Conservation (phyloP, 441 rosid species). For the Adansonia grandidieri region DNA sequence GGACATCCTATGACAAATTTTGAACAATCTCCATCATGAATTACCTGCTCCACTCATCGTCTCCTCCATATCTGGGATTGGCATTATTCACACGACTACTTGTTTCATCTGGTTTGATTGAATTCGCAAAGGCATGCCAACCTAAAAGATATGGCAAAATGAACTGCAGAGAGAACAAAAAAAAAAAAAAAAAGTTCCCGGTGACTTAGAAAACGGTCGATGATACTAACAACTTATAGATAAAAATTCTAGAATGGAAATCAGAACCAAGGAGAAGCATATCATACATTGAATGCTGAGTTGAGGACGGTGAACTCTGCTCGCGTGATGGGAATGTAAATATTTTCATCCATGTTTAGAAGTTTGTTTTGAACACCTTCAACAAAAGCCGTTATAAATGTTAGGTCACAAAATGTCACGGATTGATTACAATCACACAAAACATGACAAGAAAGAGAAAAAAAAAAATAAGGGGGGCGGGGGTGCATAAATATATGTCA, state of each 20-base stretch:
- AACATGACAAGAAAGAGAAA: not conserved
- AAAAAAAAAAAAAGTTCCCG: not conserved
- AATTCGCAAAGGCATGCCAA: constrained; percentile 73
- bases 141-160: constrained; percentile 86
- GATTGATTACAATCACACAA: constrained; percentile 14
- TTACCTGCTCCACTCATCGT: constrained; percentile 82
- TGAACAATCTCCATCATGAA: not conserved
- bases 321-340: constrained; percentile 78
- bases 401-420: constrained; percentile 22
- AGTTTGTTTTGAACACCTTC: constrained; percentile 90
- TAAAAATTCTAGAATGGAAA: not conserved
- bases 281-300: constrained; percentile 74
- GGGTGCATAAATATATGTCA: not conserved
- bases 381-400: constrained; percentile 28
- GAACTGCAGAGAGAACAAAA: constrained; percentile 50
- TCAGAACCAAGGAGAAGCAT: constrained; percentile 25
- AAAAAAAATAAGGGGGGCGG: not conserved
- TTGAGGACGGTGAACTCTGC: constrained; percentile 81
- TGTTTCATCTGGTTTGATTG: constrained; percentile 54
- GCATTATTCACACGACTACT: constrained; percentile 48
- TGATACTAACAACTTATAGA: constrained; percentile 1
- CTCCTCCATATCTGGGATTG: constrained; percentile 67
- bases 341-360: constrained; percentile 72
- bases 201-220: not conserved
- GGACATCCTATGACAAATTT: constrained; percentile 5